Evolutionary conservation across 352 stramenopile genomes (phyloP).

Genomic region (Phytopythium cucurbitacearum): DNA sequence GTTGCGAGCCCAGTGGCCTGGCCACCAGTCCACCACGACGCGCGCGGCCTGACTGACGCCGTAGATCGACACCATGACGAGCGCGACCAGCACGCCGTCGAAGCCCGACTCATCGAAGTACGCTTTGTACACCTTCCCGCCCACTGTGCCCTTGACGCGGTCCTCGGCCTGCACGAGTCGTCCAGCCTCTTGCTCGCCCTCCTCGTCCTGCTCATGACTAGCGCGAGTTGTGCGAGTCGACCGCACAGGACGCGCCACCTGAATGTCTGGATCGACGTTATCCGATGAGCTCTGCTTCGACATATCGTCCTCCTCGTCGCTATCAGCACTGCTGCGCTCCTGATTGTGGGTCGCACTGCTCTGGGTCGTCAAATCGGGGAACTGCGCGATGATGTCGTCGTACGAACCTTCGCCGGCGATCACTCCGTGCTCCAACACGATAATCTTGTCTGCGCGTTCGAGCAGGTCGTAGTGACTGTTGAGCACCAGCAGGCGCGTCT

Average conservation of each 20-base stretch:
- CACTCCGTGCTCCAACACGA: conserved; percentile 65
- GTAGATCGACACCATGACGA: conserved; percentile 6
- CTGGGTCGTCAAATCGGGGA: conserved; percentile 20
- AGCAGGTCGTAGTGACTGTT: conserved; percentile 92
- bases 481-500: conserved; percentile 89
- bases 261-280: too few species aligned
- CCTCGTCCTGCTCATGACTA: neutral
- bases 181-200: neutral
- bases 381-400: conserved; percentile 41
- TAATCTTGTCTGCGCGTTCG: conserved; percentile 38
- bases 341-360: conserved; percentile 5
- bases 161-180: conserved; percentile 24
- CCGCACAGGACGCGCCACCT: too few species aligned
- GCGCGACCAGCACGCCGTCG: conserved; percentile 12
- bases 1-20: conserved; percentile 19
- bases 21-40: conserved; percentile 24
- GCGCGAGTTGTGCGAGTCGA: neutral
- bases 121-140: conserved; percentile 17
- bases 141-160: conserved; percentile 26
- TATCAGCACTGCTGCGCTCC: neutral
- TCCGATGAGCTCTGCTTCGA: conserved; percentile 1
- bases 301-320: conserved; percentile 1
- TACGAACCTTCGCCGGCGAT: conserved; percentile 83
- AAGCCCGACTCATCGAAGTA: conserved; percentile 35
- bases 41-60: conserved; percentile 9